Evolutionary conservation across 208 protist genomes (phyloP).

Genomic region (Borovskyia barvae): DNA sequence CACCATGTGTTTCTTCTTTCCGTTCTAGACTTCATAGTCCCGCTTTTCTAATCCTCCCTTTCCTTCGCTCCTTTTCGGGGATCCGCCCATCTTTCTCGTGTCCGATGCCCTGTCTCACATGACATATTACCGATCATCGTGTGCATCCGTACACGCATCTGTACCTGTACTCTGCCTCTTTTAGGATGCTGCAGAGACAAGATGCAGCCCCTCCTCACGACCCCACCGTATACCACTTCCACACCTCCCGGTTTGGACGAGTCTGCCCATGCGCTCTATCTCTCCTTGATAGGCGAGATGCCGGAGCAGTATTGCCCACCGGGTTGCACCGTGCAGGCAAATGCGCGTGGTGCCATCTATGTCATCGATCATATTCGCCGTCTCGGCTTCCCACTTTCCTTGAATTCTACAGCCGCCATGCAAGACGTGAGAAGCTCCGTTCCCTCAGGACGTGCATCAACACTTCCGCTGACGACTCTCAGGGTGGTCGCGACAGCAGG

Average conservation of each 20-base stretch:
- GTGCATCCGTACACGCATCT: no score
- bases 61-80: not conserved
- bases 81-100: not conserved
- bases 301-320: conserved; percentile 12
- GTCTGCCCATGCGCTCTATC: conserved; percentile 9
- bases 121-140: no score
- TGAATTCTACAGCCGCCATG: not conserved
- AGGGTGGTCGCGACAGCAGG: no score
- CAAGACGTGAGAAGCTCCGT: no score
- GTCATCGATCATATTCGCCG: conserved; percentile 18
- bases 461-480: no score
- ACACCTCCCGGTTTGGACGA: not conserved
- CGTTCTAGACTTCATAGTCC: no score
- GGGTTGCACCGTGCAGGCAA: conserved; percentile 8
- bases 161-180: no score
- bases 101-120: not conserved
- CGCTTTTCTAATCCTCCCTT: no score
- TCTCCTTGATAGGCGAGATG: conserved; percentile 8
- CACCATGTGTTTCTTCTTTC: no score
- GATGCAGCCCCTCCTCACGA: not conserved
- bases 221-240: not conserved
- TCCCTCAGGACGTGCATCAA: no score
- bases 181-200: no score
- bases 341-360: conserved; percentile 12
- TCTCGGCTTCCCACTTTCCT: conserved; percentile 5